Evolutionary conservation across 169 alveolate genomes (phyloP).

Genomic region (Cryptosporidium sp.): DNA sequence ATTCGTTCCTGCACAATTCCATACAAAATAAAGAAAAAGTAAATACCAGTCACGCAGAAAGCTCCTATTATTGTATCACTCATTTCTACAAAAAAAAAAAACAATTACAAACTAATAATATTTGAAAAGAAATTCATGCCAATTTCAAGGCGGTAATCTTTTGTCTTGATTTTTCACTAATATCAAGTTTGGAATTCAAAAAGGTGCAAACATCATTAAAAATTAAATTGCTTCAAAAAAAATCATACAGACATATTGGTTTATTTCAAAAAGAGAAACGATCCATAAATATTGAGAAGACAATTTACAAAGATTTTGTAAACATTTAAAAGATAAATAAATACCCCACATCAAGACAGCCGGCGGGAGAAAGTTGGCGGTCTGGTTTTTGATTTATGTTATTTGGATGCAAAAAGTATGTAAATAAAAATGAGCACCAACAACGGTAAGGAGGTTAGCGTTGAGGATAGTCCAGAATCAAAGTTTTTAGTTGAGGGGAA

Average conservation of each 20-base stretch:
- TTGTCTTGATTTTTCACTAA: not conserved
- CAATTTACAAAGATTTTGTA: not conserved
- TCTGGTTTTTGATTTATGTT: not conserved
- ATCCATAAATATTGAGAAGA: not conserved
- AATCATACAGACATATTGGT: too few species aligned
- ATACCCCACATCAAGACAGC: constrained; percentile 14
- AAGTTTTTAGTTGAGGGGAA: constrained; percentile 81
- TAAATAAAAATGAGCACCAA: constrained; percentile 28
- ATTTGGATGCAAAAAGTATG: not conserved
- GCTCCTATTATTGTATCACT: constrained; percentile 31
- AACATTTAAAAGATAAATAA: not conserved
- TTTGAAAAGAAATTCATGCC: not conserved
- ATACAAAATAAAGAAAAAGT: constrained; percentile 61
- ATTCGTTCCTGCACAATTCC: constrained; percentile 61
- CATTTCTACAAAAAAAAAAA: constrained; percentile 10
- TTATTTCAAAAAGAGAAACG: not conserved
- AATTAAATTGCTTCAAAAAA: too few species aligned
- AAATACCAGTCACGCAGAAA: constrained; percentile 36
- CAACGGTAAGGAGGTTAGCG: constrained; percentile 84
- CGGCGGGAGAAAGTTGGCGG: constrained; percentile 8
- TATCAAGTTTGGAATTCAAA: not conserved
- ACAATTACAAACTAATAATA: not conserved
- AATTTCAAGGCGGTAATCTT: not conserved
- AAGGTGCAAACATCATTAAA: too few species aligned
- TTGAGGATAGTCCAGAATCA: constrained; percentile 83